Evolutionary conservation across 73 alveolate genomes (phyloP), one percentile per base, ranked within the genome.

Genomic region (Loxodes magnus): DNA sequence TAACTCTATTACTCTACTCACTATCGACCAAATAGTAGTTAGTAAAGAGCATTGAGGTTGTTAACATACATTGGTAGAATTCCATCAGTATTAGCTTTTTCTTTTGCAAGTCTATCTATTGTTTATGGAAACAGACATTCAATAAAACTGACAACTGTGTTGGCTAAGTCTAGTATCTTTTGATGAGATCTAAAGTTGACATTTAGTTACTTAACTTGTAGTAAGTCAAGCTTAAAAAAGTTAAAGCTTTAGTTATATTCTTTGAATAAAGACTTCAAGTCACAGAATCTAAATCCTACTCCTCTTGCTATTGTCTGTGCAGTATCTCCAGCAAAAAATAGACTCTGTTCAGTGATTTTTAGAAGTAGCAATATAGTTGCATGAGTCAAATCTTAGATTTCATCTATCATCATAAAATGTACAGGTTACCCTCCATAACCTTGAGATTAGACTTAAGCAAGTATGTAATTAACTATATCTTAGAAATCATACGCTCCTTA

Each of bases 221-320:
- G 63, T 38, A 14, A 14, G 5, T 22, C 6, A 5, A 59, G 21
- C 22, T 31, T 34, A 29, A 3, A 2, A 10, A 31, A 31, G 10
- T 31, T 31, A 51, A 27, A 23, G 21, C 27, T 51, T 10, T 16
- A 24, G 28, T 29, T 43, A 5, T 26, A 12, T 35, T 59, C 3
- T 56, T 50, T 21, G 57, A 76, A 76, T 7, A 76, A 42, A 19
- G 64, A 25, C 50, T 68, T 59, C 4, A 81, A 54, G 56, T 77
- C 85, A 27, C 67, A 50, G 62, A 74, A 81, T 35, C 82, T 71
- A 48, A 77, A 77, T 14, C 90, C 87, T 9, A 71, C 81, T 9
- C 95, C 95, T 77, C 77, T 77, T 3, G 90, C 87, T 0, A 82
- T 82, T 17, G 90, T 82, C 37, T 82, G 67, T 10, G 95, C 95